Percentiles rank a stretch among this genome's conserved stretches.
phyloP scores from a whole-genome alignment of 768 basidiomycete species.

The Leccinum subtestaceum region DNA sequence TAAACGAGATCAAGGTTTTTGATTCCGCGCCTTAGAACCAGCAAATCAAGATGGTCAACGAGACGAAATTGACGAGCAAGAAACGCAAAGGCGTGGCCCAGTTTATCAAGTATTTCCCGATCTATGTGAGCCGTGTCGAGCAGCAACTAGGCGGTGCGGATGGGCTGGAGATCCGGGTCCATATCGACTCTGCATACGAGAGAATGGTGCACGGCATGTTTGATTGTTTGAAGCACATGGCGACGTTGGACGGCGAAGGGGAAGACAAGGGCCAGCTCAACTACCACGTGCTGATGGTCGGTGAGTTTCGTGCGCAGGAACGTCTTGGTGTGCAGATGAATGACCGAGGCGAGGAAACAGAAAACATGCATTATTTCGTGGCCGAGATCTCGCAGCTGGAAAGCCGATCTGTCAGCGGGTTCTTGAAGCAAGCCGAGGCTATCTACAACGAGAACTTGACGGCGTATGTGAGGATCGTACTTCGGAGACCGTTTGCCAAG shows the following conservation, averaged over 20 bases:
- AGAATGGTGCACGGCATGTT: slow-evolving; percentile 89
- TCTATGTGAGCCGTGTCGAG: slow-evolving; percentile 82
- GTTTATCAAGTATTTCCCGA: slow-evolving; percentile 91
- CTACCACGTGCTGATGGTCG: slow-evolving; percentile 92
- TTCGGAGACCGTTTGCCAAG: slow-evolving; percentile 83
- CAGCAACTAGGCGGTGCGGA: slow-evolving; percentile 77
- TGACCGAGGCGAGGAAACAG: slow-evolving; percentile 39
- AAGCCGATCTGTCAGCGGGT: slow-evolving; percentile 56
- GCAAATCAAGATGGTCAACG: slow-evolving; percentile 84
- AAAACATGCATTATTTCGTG: slow-evolving; percentile 96
- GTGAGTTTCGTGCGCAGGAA: slow-evolving; percentile 43
- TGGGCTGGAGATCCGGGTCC: slow-evolving; percentile 69
- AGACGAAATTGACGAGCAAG: slow-evolving; percentile 87
- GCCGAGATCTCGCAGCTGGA: slow-evolving; percentile 75
- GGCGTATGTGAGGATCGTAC: slow-evolving; percentile 83
- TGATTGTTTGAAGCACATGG: slow-evolving; percentile 91
- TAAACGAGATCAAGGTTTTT: not conserved
- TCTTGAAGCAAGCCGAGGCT: slow-evolving; percentile 68
- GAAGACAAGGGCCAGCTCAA: slow-evolving; percentile 98
- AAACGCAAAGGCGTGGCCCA: slow-evolving; percentile 90
- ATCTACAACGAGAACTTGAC: slow-evolving; percentile 89
- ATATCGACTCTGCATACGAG: slow-evolving; percentile 83
- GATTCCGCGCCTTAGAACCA: slow-evolving; percentile 52
- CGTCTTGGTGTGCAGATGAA: not conserved
- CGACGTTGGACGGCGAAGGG: slow-evolving; percentile 88